Base-by-base conservation (phyloP, 2,329 filamentous ascomycete species). In the Zasmidium angulare region DNA sequence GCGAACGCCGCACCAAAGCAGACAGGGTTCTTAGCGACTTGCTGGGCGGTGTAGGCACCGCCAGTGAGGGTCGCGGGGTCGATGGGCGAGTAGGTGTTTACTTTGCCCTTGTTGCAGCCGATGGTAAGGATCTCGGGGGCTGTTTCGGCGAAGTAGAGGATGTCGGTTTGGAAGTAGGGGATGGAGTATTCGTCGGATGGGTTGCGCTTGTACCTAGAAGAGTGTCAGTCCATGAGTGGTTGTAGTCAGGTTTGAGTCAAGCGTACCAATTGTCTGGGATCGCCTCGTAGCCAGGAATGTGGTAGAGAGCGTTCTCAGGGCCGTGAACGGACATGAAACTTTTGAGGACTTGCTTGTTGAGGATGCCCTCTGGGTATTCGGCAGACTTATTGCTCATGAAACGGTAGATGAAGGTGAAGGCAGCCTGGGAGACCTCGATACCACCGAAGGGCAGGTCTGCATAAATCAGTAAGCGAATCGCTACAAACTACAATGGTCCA, bases 1-100 rank as follows among this genome's bases (percentile, higher is more conserved):
- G 63, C 63, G 52, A 66, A 69, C 54, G 61, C 61, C 14, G 53
- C 31, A n/a, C 60, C 67, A 62, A 70, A 70, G 62, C 69, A 72
- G 26, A 68, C 17, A 0, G 70, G 70, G 65, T 64, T 70, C 26
- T 53, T 50, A 24, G 65, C 64, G 21, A 62, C 60, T 56, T 70
- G 62, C 17, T 69, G 59, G 3, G 70, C 62, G 60, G 78, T 81
- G 58, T 79, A 76, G 0, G 81, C 73, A 23, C 76, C 77, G 54
- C 69, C 71, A 36, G 75, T 76, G 17, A 79, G 56, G 47, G 72
- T 63, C 11, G 52, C 61, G 10, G 74, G 52, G 62, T 76, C 67
- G 60, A 77, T 56, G 21, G 65, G 63, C 26, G 67, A 66, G 67
- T 72, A 76, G 31, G 67, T 68, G 62, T 76, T 70, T 29, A 71